Evolutionary conservation across 768 basidiomycete species (phyloP), one percentile per base, ranked within the genome.

Genomic region (Tricholoma terreum): DNA sequence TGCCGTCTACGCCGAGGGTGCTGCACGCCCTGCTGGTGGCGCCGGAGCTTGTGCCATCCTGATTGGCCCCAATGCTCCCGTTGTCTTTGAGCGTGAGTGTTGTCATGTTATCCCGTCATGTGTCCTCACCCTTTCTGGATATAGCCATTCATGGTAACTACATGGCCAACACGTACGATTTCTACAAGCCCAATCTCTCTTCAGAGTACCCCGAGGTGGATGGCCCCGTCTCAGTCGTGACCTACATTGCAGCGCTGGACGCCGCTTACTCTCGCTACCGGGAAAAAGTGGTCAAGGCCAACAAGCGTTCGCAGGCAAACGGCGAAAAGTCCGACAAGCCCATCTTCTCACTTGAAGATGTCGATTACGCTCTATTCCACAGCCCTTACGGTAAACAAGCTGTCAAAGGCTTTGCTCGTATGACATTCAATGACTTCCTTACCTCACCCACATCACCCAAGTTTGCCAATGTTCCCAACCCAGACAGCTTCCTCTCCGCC

Each of bases 351-450:
- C 81, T 92, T 46, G 86, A 89, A 52, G 83, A 86, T 63, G 83
- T 97, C 67, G 96, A 98, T 76, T 98, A 92, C 71, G 82, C 89
- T 62, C 85, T 95, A 65, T 95, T 98, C 86, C 97, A 99, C 80
- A 89, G 88, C 58, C 97, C 97, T 0, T 99, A 98, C 74, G 96
- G 97, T 77, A 99, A 99, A 78, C 91, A 97, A 71, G 95, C 97
- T 54, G 90, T 97, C 73, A 99, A 98, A 77, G 94, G 92, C 43
- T 89, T 96, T 71, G 96, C 92, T 35, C 91, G 97, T 56, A 78
- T 98, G 69, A 78, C 87, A 67, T 94, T 84, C 79, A 91, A 94
- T 73, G 97, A 99, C 77, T 99, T 95, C 81, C 77, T 94, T 65
- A 73, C 85, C 59, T 80, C 85, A 70, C 92, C 97, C 31, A 74